Percentiles rank a stretch among this genome's conserved stretches.
phyloP scores from a whole-genome alignment of 108 stramenopile species.

The Mediolabrus comicus region DNA sequence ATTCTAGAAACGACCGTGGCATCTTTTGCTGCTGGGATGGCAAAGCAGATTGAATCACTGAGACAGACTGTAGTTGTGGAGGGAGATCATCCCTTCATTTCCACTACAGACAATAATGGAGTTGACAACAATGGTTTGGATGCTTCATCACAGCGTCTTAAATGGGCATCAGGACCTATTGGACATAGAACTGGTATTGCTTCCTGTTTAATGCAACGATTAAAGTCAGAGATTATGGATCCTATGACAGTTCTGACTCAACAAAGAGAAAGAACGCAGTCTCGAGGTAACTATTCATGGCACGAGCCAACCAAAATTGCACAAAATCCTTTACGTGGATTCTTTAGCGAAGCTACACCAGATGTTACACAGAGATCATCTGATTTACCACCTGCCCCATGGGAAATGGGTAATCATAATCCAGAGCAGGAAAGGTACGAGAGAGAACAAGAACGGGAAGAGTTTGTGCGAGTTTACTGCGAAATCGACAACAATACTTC shows the following conservation, averaged over 20 bases:
- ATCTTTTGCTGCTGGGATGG: constrained; percentile 81
- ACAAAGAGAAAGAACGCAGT: constrained; percentile 44
- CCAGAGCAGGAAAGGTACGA: constrained; percentile 21
- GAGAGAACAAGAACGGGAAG: constrained; percentile 28
- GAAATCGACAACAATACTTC: background rate
- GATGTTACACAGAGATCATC: background rate
- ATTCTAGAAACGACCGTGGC: constrained; percentile 79
- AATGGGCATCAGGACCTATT: constrained; percentile 37
- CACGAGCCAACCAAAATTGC: constrained; percentile 25
- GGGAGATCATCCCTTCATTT: constrained; percentile 27
- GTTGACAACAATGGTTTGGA: background rate
- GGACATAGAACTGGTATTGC: constrained; percentile 76
- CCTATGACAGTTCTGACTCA: constrained; percentile 69
- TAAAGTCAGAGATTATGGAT: constrained; percentile 67
- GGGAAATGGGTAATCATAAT: constrained; percentile 43
- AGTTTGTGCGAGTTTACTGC: constrained; percentile 34
- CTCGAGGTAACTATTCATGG: background rate
- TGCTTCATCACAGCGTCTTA: background rate
- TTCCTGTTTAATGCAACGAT: constrained; percentile 56
- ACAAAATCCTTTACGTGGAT: constrained; percentile 36
- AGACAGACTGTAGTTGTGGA: constrained; percentile 50
- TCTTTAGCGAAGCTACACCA: background rate
- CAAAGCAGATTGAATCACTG: constrained; percentile 78
- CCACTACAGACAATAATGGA: constrained; percentile 4
- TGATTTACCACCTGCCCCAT: constrained; percentile 40